Base-by-base conservation (phyloP, 1,284 basidiomycete genomes). In the Vanrija pseudolonga region DNA sequence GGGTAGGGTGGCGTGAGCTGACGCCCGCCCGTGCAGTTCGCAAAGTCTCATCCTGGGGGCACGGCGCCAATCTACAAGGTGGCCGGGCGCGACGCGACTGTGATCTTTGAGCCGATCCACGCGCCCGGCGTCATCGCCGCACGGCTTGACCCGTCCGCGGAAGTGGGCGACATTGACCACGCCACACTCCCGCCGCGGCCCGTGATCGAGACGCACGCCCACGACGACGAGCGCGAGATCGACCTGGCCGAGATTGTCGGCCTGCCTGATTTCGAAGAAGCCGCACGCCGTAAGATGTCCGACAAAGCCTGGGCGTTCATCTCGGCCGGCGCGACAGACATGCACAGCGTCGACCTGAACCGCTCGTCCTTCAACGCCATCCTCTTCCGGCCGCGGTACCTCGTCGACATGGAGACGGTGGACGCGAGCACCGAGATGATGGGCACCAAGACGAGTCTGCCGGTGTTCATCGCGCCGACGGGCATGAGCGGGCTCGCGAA, bases 271-370 rank as follows among this genome's bases (percentile, higher is more conserved):
- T 72, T 77, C 32, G 71, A 73, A 65, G 72, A 65, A 36, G 74
- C 73, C 3, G 75, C 74, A 3, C 57, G 65, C 24, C 50, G 56
- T 6, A 65, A 67, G 20, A 60, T 77, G 28, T 69, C 69, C 1
- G 51, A 61, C 15, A 76, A 76, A 55, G 75, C 75, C 23, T 76
- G 72, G 71, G 71, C 73, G 11, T 77, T 76, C 59, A 74, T 76
- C 61, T 67, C 65, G 1, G 68, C 69, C 4, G 76, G 76, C 15
- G 75, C 72, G 0, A 76, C 75, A 4, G 74, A 77, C 51, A 68
- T 72, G 60, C 22, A 0, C 39, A 73, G 72, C 72, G 0, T 76
- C 20, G 72, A 65, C 24, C 55, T 71, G 20, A 76, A 76, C 54
- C 60, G 71, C 12, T 55, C 60, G 12, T 63, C 71, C 1, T 77